Conservation (phyloP, 2,329 filamentous ascomycete genomes). For the Alternaria hordeiaustralica region DNA sequence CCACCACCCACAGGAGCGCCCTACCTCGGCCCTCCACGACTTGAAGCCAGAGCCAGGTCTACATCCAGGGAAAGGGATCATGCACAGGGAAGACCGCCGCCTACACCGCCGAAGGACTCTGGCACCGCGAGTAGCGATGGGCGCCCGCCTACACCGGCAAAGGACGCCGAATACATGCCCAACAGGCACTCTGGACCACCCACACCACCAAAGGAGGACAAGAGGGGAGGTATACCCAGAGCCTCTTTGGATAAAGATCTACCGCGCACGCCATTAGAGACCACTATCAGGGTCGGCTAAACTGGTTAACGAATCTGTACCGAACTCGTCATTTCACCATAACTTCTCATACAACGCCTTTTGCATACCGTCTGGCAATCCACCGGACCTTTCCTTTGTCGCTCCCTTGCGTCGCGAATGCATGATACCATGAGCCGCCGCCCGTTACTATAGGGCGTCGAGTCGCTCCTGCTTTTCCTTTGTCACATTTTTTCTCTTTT, state of each 20-base stretch:
- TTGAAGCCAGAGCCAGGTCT: conserved; percentile 17
- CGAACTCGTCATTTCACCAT: neutral
- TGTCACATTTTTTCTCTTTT: conserved; percentile 1
- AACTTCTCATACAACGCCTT: neutral
- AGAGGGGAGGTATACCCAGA: conserved; percentile 25
- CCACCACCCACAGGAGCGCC: conserved; percentile 32
- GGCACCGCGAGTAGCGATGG: conserved; percentile 27
- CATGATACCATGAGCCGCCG: conserved; percentile 28
- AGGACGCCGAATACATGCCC: conserved; percentile 34
- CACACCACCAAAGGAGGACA: conserved; percentile 50
- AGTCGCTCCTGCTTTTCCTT: conserved; percentile 1
- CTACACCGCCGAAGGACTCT: conserved; percentile 54
- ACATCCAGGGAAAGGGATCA: conserved; percentile 32
- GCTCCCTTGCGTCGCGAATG: conserved; percentile 16
- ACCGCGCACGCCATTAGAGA: conserved; percentile 44
- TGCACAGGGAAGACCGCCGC: conserved; percentile 47
- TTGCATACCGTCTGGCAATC: conserved; percentile 1
- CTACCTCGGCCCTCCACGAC: conserved; percentile 14
- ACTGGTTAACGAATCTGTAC: neutral
- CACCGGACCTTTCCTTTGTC: neutral
- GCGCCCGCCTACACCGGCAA: conserved; percentile 48
- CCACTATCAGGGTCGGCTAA: conserved; percentile 42
- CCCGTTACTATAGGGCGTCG: neutral
- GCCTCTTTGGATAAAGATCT: conserved; percentile 42
- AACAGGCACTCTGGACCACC: conserved; percentile 43